Evolutionary conservation across 2,329 filamentous ascomycete species (phyloP).

Genomic region (Fusarium brevicatenulatum): DNA sequence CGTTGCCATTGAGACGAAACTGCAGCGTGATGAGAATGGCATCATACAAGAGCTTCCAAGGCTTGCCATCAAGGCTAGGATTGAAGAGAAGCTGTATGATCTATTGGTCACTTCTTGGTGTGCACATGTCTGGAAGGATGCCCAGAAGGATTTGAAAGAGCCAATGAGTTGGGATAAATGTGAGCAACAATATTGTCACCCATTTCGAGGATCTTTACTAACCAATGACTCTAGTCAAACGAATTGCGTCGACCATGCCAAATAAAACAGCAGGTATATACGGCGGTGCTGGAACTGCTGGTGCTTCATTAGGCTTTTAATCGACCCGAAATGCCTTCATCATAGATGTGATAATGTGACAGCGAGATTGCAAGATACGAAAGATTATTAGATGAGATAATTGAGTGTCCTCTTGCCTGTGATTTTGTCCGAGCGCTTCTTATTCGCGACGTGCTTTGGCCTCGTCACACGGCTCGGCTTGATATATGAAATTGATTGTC

Average conservation of each 20-base stretch:
- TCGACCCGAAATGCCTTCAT: neutral
- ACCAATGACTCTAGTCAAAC: constrained; percentile 19
- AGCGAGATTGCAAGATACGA: neutral
- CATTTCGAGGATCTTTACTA: neutral
- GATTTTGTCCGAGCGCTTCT: neutral
- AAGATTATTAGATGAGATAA: neutral
- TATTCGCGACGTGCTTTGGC: neutral
- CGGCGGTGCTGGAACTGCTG: neutral
- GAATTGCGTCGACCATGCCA: neutral
- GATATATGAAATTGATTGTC: neutral
- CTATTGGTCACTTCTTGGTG: constrained; percentile 46
- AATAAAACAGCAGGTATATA: neutral
- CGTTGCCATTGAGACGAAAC: constrained; percentile 42
- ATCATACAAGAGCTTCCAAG: constrained; percentile 30
- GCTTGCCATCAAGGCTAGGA: constrained; percentile 32
- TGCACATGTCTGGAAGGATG: constrained; percentile 44
- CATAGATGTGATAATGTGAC: neutral
- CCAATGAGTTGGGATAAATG: constrained; percentile 42
- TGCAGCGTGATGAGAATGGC: constrained; percentile 33
- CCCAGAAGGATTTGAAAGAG: constrained; percentile 36
- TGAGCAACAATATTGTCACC: constrained; percentile 6
- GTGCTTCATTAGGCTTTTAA: neutral
- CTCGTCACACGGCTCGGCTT: neutral
- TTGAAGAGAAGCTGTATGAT: constrained; percentile 45
- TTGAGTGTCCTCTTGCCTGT: neutral